Percentiles rank a stretch among this genome's conserved stretches.
phyloP scores from a whole-genome alignment of 2,329 filamentous ascomycete species.

The Colletotrichum ledebouriae region DNA sequence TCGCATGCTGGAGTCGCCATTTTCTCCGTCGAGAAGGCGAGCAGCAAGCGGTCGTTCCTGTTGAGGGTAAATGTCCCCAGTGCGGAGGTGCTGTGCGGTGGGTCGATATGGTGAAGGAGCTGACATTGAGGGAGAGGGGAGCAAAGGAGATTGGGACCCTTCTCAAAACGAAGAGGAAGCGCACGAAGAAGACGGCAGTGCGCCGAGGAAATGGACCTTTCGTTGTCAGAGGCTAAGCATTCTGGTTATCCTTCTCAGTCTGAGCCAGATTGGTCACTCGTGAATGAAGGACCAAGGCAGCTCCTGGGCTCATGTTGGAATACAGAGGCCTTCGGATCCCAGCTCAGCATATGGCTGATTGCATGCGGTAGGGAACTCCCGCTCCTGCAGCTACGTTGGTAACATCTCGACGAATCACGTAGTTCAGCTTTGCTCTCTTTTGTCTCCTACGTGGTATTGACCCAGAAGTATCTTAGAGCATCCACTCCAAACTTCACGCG shows the following conservation, averaged over 20 bases:
- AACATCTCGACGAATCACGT: not conserved
- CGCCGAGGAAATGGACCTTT: too few species aligned
- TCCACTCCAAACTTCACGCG: too few species aligned
- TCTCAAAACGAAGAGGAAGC: slow-evolving; percentile 56
- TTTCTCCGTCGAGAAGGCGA: slow-evolving; percentile 56
- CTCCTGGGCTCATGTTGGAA: not conserved
- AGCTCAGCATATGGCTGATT: not conserved
- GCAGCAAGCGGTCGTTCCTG: slow-evolving; percentile 71
- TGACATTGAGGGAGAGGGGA: slow-evolving; percentile 80
- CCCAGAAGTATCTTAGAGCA: too few species aligned
- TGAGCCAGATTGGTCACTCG: not conserved
- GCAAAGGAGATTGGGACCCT: slow-evolving; percentile 78
- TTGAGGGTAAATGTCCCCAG: slow-evolving; percentile 76
- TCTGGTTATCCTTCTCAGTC: not conserved
- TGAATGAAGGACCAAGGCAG: not conserved
- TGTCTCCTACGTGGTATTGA: too few species aligned
- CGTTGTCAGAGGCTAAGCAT: too few species aligned
- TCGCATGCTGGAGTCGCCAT: slow-evolving; percentile 71
- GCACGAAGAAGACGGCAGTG: slow-evolving; percentile 44
- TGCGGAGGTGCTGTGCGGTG: slow-evolving; percentile 76
- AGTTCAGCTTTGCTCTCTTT: too few species aligned
- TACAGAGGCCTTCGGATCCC: not conserved
- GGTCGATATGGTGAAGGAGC: slow-evolving; percentile 84
- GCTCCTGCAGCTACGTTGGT: not conserved
- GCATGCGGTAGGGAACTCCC: not conserved